These are phyloP conservation scores for Gynostemma pentaphyllum DNA, from an alignment of 306 rosid genomes.

Conservation along the genomic window DNA sequence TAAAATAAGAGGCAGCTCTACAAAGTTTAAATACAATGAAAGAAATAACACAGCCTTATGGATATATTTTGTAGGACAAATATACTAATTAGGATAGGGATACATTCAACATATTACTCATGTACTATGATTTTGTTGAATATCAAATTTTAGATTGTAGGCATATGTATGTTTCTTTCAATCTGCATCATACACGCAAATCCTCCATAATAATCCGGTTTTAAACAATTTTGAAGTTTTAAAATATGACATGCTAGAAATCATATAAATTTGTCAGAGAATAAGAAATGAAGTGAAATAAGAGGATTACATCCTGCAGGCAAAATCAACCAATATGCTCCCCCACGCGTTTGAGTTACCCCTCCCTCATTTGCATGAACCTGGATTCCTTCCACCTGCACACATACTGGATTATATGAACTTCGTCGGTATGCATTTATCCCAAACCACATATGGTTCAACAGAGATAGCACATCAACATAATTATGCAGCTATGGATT, in stretches of 20 bases:
- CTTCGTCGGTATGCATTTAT: not conserved
- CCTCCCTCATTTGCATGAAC: slow-evolving; percentile 95
- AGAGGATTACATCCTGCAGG: slow-evolving; percentile 89
- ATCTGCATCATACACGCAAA: too few species aligned
- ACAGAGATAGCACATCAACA: not conserved
- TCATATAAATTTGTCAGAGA: not conserved
- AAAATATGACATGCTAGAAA: not conserved
- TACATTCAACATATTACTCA: too few species aligned
- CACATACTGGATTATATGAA: not conserved
- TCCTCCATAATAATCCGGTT: too few species aligned
- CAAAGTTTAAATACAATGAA: not conserved
- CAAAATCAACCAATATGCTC: slow-evolving; percentile 80
- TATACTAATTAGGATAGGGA: too few species aligned
- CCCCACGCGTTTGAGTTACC: slow-evolving; percentile 81
- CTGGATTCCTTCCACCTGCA: slow-evolving; percentile 84
- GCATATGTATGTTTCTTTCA: not conserved
- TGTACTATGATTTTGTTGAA: too few species aligned
- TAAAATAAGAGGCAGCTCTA: slow-evolving; percentile 3
- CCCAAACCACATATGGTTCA: not conserved
- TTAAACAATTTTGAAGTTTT: too few species aligned
- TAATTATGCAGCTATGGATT: too few species aligned
- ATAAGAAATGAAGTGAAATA: slow-evolving; percentile 10
- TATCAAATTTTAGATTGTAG: not conserved
- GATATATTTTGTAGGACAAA: not conserved
- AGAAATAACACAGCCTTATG: not conserved